Percentiles rank a stretch among this genome's conserved stretches.
Conservation (phyloP, 768 basidiomycete genomes). For the Boletus speciosus region DNA sequence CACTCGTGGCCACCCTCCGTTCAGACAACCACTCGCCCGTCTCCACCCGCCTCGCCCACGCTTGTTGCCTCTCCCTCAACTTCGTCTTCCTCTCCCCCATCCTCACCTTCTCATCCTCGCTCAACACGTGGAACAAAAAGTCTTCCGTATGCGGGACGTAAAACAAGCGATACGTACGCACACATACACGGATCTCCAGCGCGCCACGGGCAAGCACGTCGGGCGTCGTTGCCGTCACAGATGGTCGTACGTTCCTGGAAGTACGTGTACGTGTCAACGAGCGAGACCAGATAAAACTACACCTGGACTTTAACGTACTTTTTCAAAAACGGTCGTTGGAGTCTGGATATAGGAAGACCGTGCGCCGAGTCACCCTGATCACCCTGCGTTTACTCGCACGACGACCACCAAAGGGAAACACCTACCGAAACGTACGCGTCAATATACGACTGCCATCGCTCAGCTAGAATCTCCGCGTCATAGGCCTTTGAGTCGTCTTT, state of each 20-base stretch:
- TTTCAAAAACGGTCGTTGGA: conserved; percentile 61
- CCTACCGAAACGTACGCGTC: conserved; percentile 70
- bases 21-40: conserved; percentile 12
- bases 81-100: background rate
- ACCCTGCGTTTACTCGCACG: background rate
- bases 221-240: conserved; percentile 30
- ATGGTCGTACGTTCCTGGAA: conserved; percentile 21
- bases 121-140: conserved; percentile 14
- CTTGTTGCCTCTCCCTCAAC: conserved; percentile 10
- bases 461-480: conserved; percentile 71
- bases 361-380: conserved; percentile 56
- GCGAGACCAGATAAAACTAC: background rate
- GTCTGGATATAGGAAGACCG: conserved; percentile 44
- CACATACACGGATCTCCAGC: conserved; percentile 81
- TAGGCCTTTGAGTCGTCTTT: conserved; percentile 76
- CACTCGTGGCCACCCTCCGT: background rate
- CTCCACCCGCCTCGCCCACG: conserved; percentile 15
- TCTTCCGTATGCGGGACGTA: conserved; percentile 27
- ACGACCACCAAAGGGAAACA: background rate
- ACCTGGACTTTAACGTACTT: conserved; percentile 40
- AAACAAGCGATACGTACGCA: conserved; percentile 25
- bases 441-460: conserved; percentile 77
- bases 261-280: background rate
- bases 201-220: conserved; percentile 52
- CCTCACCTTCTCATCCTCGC: conserved; percentile 6